Percentiles rank a stretch among this genome's conserved stretches.
Evolutionary conservation across 2,329 filamentous ascomycete species (phyloP).

Genomic region (Alternaria infectoria): DNA sequence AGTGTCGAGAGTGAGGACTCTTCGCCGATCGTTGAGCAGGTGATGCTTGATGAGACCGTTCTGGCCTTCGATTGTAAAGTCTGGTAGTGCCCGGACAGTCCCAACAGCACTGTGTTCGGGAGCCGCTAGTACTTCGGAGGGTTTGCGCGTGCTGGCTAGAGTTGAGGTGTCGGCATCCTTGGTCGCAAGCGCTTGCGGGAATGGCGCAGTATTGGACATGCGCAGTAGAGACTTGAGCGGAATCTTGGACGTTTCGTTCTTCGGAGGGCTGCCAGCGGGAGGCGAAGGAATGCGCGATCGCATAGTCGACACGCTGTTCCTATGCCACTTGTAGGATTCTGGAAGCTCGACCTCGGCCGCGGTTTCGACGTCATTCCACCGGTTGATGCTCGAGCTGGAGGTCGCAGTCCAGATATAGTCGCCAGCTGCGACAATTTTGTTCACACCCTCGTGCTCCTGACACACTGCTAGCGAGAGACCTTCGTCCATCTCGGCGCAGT

Average conservation of each 20-base stretch:
- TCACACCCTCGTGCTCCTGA: conserved; percentile 86
- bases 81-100: conserved; percentile 53
- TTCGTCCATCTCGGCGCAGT: conserved; percentile 78
- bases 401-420: conserved; percentile 91
- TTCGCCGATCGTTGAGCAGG: conserved; percentile 86
- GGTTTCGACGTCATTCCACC: conserved; percentile 88
- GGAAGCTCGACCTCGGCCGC: conserved; percentile 68
- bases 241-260: conserved; percentile 63
- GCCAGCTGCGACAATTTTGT: conserved; percentile 67
- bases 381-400: conserved; percentile 87
- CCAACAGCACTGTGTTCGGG: conserved; percentile 38
- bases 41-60: conserved; percentile 94
- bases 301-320: conserved; percentile 59
- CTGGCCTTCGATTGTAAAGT: conserved; percentile 79
- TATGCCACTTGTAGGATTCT: conserved; percentile 58
- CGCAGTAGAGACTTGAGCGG: conserved; percentile 78
- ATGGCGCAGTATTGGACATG: conserved; percentile 82
- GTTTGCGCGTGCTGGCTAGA: conserved; percentile 60
- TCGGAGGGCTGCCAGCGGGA: conserved; percentile 39
- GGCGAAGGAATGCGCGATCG: conserved; percentile 51
- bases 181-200: conserved; percentile 63
- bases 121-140: conserved; percentile 62
- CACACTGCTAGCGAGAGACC: conserved; percentile 89
- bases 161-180: conserved; percentile 64
- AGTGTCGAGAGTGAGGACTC: conserved; percentile 90